Conservation (phyloP, 2,329 filamentous ascomycete genomes). For the Drechslera avenae region DNA sequence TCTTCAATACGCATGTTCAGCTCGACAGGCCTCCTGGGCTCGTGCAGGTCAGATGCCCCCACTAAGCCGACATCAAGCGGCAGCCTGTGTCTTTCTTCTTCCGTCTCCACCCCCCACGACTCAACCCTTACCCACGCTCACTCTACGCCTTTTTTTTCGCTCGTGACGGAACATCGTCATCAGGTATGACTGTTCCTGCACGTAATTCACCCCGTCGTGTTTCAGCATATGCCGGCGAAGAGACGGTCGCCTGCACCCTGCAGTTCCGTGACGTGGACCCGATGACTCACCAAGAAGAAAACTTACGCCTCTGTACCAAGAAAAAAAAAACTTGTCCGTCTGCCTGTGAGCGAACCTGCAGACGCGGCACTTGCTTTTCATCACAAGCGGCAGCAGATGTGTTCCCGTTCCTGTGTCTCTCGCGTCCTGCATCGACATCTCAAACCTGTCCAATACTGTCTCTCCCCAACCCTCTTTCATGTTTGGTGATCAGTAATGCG, state of each 20-base stretch:
- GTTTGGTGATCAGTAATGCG: conserved; percentile 16
- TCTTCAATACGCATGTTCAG: conserved; percentile 30
- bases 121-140: conserved; percentile 6
- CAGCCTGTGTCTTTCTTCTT: neutral
- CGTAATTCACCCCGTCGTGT: conserved; percentile 28
- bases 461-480: conserved; percentile 14
- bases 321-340: conserved; percentile 12
- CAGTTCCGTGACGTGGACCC: conserved; percentile 41
- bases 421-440: conserved; percentile 24
- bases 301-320: conserved; percentile 2
- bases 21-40: conserved; percentile 35
- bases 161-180: conserved; percentile 15
- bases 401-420: neutral
- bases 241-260: conserved; percentile 25
- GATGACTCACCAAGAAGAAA: conserved; percentile 40
- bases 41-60: conserved; percentile 17
- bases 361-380: conserved; percentile 19
- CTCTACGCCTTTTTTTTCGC: neutral
- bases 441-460: conserved; percentile 28
- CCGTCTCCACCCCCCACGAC: neutral
- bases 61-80: conserved; percentile 31
- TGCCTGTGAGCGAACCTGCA: conserved; percentile 1
- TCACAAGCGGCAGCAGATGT: conserved; percentile 11
- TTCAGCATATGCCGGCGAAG: conserved; percentile 38
- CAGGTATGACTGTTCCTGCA: conserved; percentile 30